Evolutionary conservation across 2,329 filamentous ascomycete species (phyloP), one percentile per base, ranked within the genome.

Genomic region (Fusarium pseudonygamai): DNA sequence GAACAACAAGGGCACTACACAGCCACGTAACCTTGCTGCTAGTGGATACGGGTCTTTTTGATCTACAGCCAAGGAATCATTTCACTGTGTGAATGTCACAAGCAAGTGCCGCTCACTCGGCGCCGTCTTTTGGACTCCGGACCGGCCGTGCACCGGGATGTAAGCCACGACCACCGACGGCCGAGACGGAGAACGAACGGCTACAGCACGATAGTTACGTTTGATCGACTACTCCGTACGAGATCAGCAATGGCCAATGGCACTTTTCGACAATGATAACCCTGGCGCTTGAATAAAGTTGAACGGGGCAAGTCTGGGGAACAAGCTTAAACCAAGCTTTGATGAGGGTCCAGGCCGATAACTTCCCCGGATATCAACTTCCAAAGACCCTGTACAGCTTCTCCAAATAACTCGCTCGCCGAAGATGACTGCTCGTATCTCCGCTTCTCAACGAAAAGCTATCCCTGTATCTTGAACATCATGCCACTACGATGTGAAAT

Each of bases 81-180:
- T 32, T 63, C 67, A 68, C 71, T 68, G 71, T 73, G 67, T 60
- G 49, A 72, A 67, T 57, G 42, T 64, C 26, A 32, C 36, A 37
- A 45, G 22, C 42, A 67, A 73, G 49, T 46, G 53, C 67, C 62
- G 58, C 57, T 34, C 60, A 55, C 58, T 73, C 71, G 72, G 72
- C 10, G 32, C 45, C 57, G 72, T 69, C 60, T 74, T 74, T 47
- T 74, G 20, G 65, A 69, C 68, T 74, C 72, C 72, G 72, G 71
- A 30, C 57, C 71, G 70, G 70, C 47, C 66, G 26, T 67, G 66
- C 46, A 24, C 64, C 64, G 55, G 49, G 55, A 57, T 20, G 53
- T 32, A 60, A 32, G n/a, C 52, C 49, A 69, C 40, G 52, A 40
- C 67, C 67, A 39, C 63, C 70, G 61, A 70, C 34, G 62, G 37